phyloP scores from a whole-genome alignment of 306 rosid species.

The Prunus armeniaca region DNA sequence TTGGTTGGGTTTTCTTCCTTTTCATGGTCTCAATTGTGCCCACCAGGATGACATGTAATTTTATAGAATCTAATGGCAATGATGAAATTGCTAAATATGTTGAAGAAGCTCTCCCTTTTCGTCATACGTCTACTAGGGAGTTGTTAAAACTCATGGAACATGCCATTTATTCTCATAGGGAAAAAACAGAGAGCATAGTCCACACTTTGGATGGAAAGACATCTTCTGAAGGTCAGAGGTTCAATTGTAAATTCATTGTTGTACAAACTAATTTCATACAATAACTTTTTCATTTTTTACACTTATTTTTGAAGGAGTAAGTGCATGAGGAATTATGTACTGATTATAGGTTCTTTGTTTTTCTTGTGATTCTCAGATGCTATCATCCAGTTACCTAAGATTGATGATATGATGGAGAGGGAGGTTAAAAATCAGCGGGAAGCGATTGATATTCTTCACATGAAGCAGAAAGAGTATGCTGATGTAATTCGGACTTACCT shows the following conservation, averaged over 20 bases:
- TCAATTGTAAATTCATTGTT: conserved; percentile 20
- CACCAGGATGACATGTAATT: too few relatives aligned
- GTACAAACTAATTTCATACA: conserved; percentile 1
- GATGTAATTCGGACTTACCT: conserved; percentile 42
- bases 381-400: conserved; percentile 57
- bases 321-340: too few relatives aligned
- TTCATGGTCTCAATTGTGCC: too few relatives aligned
- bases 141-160: conserved; percentile 57
- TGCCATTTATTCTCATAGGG: conserved; percentile 48
- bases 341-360: neutral
- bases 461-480: conserved; percentile 63
- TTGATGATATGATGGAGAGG: conserved; percentile 75
- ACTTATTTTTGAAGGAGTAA: neutral
- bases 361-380: conserved; percentile 61
- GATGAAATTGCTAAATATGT: conserved; percentile 42
- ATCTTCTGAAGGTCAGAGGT: conserved; percentile 69
- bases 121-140: conserved; percentile 53
- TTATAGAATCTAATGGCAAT: conserved; percentile 38
- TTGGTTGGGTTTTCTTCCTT: too few relatives aligned
- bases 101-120: conserved; percentile 55
- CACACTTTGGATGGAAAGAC: conserved; percentile 41
- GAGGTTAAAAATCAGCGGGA: conserved; percentile 55
- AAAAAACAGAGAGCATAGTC: conserved; percentile 42
- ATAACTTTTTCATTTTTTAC: conserved; percentile 12
- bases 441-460: conserved; percentile 59